These are phyloP conservation scores for Schizonepeta tenuifolia DNA, from an alignment of 257 asterid genomes.

Conservation along the genomic window DNA sequence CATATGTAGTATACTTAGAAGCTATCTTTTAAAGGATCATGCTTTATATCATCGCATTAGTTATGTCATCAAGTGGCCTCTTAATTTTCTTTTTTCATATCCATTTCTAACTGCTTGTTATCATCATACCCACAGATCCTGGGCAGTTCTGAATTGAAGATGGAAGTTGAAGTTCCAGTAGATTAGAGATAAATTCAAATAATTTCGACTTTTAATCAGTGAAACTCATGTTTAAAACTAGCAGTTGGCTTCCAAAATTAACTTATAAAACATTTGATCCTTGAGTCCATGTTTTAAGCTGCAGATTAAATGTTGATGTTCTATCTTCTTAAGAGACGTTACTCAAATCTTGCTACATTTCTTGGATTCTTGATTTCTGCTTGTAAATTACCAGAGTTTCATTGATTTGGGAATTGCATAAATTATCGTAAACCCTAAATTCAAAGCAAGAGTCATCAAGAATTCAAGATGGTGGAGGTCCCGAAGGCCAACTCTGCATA, in stretches of 20 bases:
- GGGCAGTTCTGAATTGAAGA: conserved; percentile 58
- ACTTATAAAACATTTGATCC: neutral
- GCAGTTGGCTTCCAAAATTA: neutral
- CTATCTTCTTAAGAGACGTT: no score
- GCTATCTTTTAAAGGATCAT: neutral
- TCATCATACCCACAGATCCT: conserved; percentile 53
- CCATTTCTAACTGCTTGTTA: neutral
- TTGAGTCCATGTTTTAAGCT: conserved; percentile 19
- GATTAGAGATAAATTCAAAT: conserved; percentile 45
- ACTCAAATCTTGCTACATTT: no score
- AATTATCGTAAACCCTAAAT: no score
- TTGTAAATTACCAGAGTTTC: no score
- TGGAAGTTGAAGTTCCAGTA: conserved; percentile 84
- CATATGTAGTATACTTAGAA: conserved; percentile 2
- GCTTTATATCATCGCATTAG: neutral
- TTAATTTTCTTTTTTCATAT: neutral
- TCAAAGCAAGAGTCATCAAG: no score
- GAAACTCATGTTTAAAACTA: neutral
- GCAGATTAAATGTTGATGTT: neutral
- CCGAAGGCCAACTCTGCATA: no score
- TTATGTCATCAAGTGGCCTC: neutral
- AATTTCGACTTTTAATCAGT: neutral
- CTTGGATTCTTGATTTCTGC: no score
- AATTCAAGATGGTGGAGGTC: no score
- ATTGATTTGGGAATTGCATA: no score